A percentile compares a stretch with the other conserved stretches of the same genome.
Evolutionary conservation across 345 rosid species (phyloP).

Genomic region (Citrus cavaleriei): DNA sequence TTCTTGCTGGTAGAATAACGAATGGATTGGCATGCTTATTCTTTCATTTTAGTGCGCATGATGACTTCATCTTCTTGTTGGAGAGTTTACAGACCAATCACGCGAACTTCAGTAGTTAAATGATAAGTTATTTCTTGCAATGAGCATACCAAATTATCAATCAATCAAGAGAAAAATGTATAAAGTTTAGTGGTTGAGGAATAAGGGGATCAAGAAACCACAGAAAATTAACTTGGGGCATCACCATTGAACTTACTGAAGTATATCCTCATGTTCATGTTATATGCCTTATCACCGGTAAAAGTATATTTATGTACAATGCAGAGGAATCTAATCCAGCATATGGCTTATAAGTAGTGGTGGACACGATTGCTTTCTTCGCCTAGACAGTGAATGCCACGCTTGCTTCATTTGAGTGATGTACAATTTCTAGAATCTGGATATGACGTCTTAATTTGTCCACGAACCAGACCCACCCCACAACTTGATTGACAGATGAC

Average conservation of each 20-base stretch:
- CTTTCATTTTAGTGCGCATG: slow-evolving; percentile 9
- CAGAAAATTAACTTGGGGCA: background rate
- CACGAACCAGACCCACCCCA: slow-evolving; percentile 19
- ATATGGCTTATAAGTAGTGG: slow-evolving; percentile 12
- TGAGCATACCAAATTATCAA: background rate
- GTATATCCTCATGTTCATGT: background rate
- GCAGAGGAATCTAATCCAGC: slow-evolving; percentile 2
- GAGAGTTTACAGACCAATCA: background rate
- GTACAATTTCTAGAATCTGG: slow-evolving; percentile 29
- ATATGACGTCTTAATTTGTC: slow-evolving; percentile 22
- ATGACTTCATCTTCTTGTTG: background rate
- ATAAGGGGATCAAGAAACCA: background rate
- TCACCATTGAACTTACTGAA: background rate
- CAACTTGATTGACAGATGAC: slow-evolving; percentile 21
- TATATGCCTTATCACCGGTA: background rate
- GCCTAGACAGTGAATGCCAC: slow-evolving; percentile 15
- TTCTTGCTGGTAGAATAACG: background rate
- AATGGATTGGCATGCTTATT: background rate
- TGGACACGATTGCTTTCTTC: slow-evolving; percentile 19
- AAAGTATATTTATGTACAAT: background rate
- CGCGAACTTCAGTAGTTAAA: background rate
- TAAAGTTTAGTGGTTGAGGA: background rate
- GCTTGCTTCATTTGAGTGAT: slow-evolving; percentile 20
- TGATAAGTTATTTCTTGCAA: background rate
- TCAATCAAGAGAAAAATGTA: background rate